Conservation (phyloP, 192 early-diverging fungal genomes). For the Lunasporangiospora selenospora region DNA sequence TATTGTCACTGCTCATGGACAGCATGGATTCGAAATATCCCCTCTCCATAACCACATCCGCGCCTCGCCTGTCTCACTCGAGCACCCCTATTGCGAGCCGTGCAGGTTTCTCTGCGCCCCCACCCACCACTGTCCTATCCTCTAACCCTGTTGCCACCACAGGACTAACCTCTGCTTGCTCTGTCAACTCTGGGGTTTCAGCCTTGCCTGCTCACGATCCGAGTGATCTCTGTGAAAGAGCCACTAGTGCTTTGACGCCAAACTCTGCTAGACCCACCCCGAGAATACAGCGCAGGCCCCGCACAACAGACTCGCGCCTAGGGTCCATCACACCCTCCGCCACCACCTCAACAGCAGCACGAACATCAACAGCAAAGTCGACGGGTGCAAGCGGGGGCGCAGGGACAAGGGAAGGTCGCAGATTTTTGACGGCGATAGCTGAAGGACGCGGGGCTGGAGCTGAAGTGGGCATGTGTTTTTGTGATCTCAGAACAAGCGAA, state of each 20-base stretch:
- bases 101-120: too few relatives aligned
- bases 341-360: not conserved
- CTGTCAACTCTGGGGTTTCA: too few relatives aligned
- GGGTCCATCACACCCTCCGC: not conserved
- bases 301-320: not conserved
- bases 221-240: not conserved
- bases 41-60: too few relatives aligned
- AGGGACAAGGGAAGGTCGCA: slow-evolving; percentile 14
- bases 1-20: too few relatives aligned
- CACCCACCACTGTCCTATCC: too few relatives aligned
- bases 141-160: too few relatives aligned
- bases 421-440: slow-evolving; percentile 51
- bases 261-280: not conserved
- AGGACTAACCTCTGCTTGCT: too few relatives aligned
- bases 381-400: not conserved
- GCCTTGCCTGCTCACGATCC: too few relatives aligned
- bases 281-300: too few relatives aligned
- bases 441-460: slow-evolving; percentile 55
- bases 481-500: slow-evolving; percentile 64
- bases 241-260: not conserved
- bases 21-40: too few relatives aligned
- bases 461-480: slow-evolving; percentile 69
- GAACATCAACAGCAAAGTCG: slow-evolving; percentile 1
- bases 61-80: too few relatives aligned
- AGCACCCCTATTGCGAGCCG: too few relatives aligned